Evolutionary conservation across 768 basidiomycete species (phyloP), one percentile per base, ranked within the genome.

Genomic region (Cytidiella melzeri): DNA sequence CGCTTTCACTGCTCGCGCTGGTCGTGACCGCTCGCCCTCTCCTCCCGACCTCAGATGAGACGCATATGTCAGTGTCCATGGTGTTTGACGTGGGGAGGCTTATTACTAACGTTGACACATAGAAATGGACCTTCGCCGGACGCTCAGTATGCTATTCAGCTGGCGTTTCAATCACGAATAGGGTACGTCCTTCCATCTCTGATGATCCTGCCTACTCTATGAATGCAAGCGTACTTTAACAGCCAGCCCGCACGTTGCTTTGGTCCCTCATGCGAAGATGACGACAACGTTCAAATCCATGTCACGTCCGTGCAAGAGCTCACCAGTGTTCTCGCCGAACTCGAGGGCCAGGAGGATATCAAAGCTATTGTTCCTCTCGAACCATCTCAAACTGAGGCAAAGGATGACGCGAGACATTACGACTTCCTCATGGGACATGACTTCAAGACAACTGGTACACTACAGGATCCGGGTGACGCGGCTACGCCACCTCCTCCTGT

Each of bases 21-120:
- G 69, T 71, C 63, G 73, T 73, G 55, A 64, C 67, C 47, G 60
- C 71, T 59, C 71, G 62, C 53, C 73, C 73, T 23, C 56, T 74
- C 48, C 50, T 59, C 15, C 57, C 63, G n/a, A 45, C 10, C 25
- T 34, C 30, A 34, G 51, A 62, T 48, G 55, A 54, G 40, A 41
- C 63, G 27, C 54, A 60, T 24, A 45, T 61, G 69, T 68, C 54
- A 56, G 68, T 65, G 10, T 26, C 28, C 48, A 41, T 37, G 12
- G 43, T 47, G 36, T 43, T 25, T 4, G 5, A 27, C 18, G 3
- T 2, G 25, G 39, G 2, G 25, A 43, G 24, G 36, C 39, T 41
- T 24, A 5, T 42, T 9, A 9, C 11, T 13, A 10, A 10, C 13
- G 9, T 28, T 4, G 21, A 23, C 4, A 12, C 28, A n/a, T 36